Base-by-base conservation (phyloP, 805 yeast species). In the Starmerella asiatica region DNA sequence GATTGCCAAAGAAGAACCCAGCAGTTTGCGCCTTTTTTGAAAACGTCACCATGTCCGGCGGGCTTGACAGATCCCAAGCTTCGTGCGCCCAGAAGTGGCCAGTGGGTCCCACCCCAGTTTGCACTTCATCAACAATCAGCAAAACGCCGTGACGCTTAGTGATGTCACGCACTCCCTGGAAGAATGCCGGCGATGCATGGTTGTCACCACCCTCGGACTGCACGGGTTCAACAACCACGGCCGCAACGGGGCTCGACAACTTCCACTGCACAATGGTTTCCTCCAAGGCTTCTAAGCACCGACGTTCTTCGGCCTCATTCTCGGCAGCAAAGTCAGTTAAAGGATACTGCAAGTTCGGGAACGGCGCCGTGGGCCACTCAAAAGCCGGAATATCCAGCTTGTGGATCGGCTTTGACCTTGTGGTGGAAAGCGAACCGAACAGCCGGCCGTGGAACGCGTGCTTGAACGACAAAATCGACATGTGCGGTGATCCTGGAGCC, bases 331-430 rank as follows among this genome's bases (percentile, higher is more conserved):
- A 56, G 37, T 72, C 69, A 40, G 75, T 86, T 55, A 85, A 70
- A 43, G 97, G 97, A 61, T 84, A 86, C 61, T 76, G 66, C 62
- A 83, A 76, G 37, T 70, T 53, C 48, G 97, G 97, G 68, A 77
- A 86, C 47, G 83, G 84, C 41, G 95, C 95, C 60, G 81, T 85
- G 57, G 97, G 97, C 96, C 96, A 86, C 56, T 82, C 74, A 68
- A 86, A 86, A 5, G 94, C 76, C 45, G 97, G 97, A 64, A 88
- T 57, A 43, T 66, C 69, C 61, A 86, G 67, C 67, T 88, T 86
- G 69, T 86, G 97, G 53, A 88, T 73, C 50, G 96, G 94, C 68
- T 84, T 88, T 42, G 95, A 84, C 60, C 94, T 75, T 29, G 97
- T 86, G 49, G 83, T 75, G 5, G 94, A 80, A 32, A 82, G 85